phyloP scores from a whole-genome alignment of 2,329 filamentous ascomycete genomes.

The Talaromyces sp. region DNA sequence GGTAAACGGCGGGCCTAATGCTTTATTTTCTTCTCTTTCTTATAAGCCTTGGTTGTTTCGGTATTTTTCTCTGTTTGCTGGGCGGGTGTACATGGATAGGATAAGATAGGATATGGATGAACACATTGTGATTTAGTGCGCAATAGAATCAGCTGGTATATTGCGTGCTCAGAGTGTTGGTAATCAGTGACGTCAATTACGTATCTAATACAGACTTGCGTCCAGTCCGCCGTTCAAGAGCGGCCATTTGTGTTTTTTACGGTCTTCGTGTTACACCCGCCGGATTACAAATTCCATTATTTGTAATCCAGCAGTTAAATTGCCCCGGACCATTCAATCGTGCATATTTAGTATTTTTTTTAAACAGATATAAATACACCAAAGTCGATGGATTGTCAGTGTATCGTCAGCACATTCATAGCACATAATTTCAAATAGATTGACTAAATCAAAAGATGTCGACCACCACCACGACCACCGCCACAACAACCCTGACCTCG shows the following conservation, averaged over 20 bases:
- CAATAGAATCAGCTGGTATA: not conserved
- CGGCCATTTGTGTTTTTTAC: conserved; percentile 13
- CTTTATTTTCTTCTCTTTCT: not conserved
- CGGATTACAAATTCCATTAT: conserved; percentile 14
- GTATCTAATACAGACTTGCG: not conserved
- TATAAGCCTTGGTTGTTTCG: not conserved
- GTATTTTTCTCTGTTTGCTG: not conserved
- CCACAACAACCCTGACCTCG: conserved; percentile 20
- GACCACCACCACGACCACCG: conserved; percentile 3
- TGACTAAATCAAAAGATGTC: not conserved
- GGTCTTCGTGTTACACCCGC: not conserved
- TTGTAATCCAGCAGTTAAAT: not conserved
- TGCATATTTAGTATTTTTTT: not conserved
- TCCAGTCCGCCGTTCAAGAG: conserved; percentile 22
- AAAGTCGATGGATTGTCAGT: no score
- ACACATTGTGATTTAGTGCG: not conserved
- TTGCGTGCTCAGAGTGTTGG: conserved; percentile 2
- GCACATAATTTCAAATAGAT: not conserved
- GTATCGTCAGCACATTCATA: not conserved
- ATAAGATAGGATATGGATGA: not conserved
- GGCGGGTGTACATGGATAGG: conserved; percentile 3
- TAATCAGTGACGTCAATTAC: conserved; percentile 4
- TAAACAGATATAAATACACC: not conserved
- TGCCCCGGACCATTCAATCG: not conserved
- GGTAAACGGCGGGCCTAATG: conserved; percentile 9